Evolutionary conservation across 2,329 filamentous ascomycete genomes (phyloP), one percentile per base, ranked within the genome.

Genomic region (Claviceps africana): DNA sequence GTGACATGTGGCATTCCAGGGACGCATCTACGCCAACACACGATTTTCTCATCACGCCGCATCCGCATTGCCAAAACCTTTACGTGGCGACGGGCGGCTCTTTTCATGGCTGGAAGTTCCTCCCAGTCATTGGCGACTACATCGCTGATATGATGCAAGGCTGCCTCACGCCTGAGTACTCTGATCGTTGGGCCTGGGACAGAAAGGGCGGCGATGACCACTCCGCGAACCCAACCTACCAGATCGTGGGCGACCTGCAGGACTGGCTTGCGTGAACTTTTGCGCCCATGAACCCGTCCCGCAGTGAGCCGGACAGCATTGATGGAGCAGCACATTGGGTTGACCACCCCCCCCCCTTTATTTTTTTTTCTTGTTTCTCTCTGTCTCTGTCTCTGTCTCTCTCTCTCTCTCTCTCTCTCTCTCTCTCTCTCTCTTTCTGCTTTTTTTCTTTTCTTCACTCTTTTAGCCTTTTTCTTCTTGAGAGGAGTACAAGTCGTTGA

Each of bases 41-140:
- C 62, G 79, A 83, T 60, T 81, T 80, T 58, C 68, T 84, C 51
- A 75, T 84, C 58, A 72, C 73, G 8, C 73, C 77, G 2, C 70
- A 78, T 55, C 63, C 70, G 6, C 64, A 70, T 57, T 79, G 56
- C 54, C 58, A 61, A 40, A 78, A 77, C 54, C 63, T 85, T 15
- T 82, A 76, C 62, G 62, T 85, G 25, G 81, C 80, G 0, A 77
- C 76, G 0, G 80, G 77, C 13, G 81, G 81, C 1, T 82, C 78
- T 13, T 81, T 83, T 56, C 81, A 84, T 60, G 75, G 76, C 31
- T 83, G 76, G 73, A 83, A 84, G 62, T 82, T 84, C 59, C 66
- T 84, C 28, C 80, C 80, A 1, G 76, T 75, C 25, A 76, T 82
- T 56, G 80, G 81, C 3, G 74, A 76, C 53, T 83, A 83, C 62